Evolutionary conservation across 2,329 filamentous ascomycete species (phyloP), one percentile per base, ranked within the genome.

Genomic region (Pestalotiopsis sp.): DNA sequence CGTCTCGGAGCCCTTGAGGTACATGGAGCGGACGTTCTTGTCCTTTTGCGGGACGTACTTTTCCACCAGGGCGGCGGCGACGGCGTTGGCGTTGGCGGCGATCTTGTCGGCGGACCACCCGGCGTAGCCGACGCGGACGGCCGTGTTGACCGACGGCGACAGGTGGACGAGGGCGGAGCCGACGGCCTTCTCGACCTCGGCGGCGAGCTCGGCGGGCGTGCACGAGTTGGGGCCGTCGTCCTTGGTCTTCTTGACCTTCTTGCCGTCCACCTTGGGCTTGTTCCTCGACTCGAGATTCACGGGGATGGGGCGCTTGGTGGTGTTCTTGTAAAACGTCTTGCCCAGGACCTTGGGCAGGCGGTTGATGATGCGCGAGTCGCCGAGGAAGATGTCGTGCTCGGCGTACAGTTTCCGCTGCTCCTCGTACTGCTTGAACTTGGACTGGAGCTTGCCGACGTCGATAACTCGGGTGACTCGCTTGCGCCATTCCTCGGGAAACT

Each of bases 351-450:
- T 88, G 68, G 95, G 93, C 69, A 98, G 86, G 36, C 86, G 83
- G 78, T 88, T 91, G 77, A 91, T 85, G 75, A 99, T 92, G 63
- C 96, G 88, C 77, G 97, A 93, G 79, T 99, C 96, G 65, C 93
- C 95, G 68, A 99, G 87, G 84, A 99, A 98, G 68, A 98, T 84
- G 79, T 98, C 96, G 81, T 98, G 94, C 80, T 97, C 93, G 59
- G 90, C 85, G 71, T 92, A 88, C 45, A 99, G 88, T 80, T 96
- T 93, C 72, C 96, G 88, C 81, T 93, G 91, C 66, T 90, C 90
- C 84, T 99, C 96, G 81, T 93, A 99, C 70, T 92, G 89, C 84
- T 92, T 91, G 87, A 92, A 98, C 84, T 96, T 95, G 74, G 91
- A 87, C 77, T 84, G 83, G 71, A 99, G 86, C 81, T 98, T 97